Evolutionary conservation across 2,329 filamentous ascomycete species (phyloP), one percentile per base, ranked within the genome.

Genomic region (Talaromyces sp.): DNA sequence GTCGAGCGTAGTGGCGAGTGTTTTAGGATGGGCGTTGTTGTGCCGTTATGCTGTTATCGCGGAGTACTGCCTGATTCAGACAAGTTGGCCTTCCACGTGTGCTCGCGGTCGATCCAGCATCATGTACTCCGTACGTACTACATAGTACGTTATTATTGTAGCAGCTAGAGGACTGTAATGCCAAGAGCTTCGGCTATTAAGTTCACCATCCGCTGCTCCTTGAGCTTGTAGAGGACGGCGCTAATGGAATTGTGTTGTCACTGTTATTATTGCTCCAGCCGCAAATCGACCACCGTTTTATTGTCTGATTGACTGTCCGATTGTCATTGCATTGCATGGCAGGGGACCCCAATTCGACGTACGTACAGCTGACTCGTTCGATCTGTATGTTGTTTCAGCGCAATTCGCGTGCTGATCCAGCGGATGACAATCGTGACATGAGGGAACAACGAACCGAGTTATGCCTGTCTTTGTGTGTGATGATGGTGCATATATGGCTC

Each of bases 351-450:
- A 51, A 51, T 51, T 3, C 25, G n/a, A n/a, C n/a, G n/a, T n/a
- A n/a, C n/a, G n/a, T n/a, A n/a, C n/a, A n/a, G 22, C 47, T 51
- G 47, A 51, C 25, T 53, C 49, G 49, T 31, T 53, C n/a, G 49
- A 53, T 49, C 4, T 22, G 45, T 10, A 45, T 6, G 7, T 11
- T 10, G 45, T 49, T 47, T 47, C 45, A 25, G 19, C 5, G 45
- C 10, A 45, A 34, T 19, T 31, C 25, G 47, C 15, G 15, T 29
- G 25, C 15, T 51, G 47, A 51, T 51, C 25, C 47, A 34, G 51
- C 51, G 19, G 51, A n/a, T 19, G 27, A 49, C 22, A 45, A 19
- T 40, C 38, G 36, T 40, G 36, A 7, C 36, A 45, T n/a, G 43
- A 45, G 17, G 25, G 5, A 51, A 53, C 49, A 53, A 51, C 29